Evolutionary conservation across 768 basidiomycete genomes (phyloP), one percentile per base, ranked within the genome.

Genomic region (Suillus discolor): DNA sequence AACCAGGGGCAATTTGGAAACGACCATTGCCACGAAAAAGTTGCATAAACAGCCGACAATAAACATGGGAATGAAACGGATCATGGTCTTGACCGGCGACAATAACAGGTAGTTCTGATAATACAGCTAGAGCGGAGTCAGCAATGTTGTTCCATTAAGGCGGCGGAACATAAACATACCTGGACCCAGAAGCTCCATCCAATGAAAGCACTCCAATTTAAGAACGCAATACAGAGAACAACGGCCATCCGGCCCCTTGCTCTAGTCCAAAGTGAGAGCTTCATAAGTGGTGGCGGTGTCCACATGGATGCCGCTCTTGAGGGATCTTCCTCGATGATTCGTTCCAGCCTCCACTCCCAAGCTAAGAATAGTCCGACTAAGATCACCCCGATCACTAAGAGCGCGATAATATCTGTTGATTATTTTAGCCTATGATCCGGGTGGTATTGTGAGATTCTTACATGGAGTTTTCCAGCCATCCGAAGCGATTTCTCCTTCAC

Each of bases 21-120:
- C 82, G 55, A 87, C 79, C 28, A 88, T 61, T 0, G 88, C 90
- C 20, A 93, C 85, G 61, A 91, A 72, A 38, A 88, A 66, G 71
- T 92, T 93, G 70, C 88, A 89, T 4, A 84, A 45, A 7, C 87
- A 64, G 5, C 93, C 92, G 20, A 83, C 83, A 20, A 93, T 71
- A 38, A 85, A 84, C 89, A 91, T 91, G 0, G 92, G 92, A 1
- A 93, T 65, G 60, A 93, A 76, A 3, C 90, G 85, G 25, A 90
- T 67, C 74, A 91, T 90, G 0, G 89, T 85, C 15, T 79, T 77
- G 18, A 94, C 77, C 0, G 91, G 87, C 0, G 76, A 80, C 6
- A 87, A 81, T 0, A 77, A 70, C 16, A 81, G 68, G 72, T 88
- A 94, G 57, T 85, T 81, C 70, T 94, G 91, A 72, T 92, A 94